A percentile compares a stretch with the other conserved stretches of the same genome.
phyloP scores from a whole-genome alignment of 257 asterid genomes.

The Solanum pennellii region DNA sequence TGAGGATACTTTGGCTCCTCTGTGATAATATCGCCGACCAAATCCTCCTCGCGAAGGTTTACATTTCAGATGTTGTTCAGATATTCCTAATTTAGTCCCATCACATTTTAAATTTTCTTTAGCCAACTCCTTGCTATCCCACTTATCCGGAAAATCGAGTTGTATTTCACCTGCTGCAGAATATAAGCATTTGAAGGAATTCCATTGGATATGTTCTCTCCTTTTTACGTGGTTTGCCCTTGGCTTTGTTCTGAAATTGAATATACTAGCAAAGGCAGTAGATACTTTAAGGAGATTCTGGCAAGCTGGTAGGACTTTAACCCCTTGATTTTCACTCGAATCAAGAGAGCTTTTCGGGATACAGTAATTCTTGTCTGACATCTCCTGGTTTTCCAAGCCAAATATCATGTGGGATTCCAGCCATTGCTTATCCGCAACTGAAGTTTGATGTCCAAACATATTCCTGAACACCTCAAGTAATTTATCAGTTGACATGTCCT shows the following conservation, averaged over 20 bases:
- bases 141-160: neutral
- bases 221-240: slow-evolving; percentile 3
- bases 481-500: neutral
- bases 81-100: neutral
- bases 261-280: slow-evolving; percentile 1
- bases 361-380: neutral
- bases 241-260: slow-evolving; percentile 3
- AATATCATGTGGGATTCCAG: neutral
- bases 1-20: neutral
- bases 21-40: neutral
- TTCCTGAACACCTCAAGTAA: neutral
- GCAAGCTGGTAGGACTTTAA: neutral
- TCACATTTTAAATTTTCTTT: neutral
- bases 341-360: neutral
- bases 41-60: neutral
- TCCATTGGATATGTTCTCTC: neutral
- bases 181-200: neutral
- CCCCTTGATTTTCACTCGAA: neutral
- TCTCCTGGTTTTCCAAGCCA: neutral
- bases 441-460: neutral
- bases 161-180: neutral
- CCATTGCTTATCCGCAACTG: neutral
- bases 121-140: neutral
- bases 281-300: neutral
- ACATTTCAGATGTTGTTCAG: neutral